Percentiles rank a stretch among this genome's conserved stretches.
Conservation (phyloP, 768 basidiomycete genomes). For the Naganishia randhawae region DNA sequence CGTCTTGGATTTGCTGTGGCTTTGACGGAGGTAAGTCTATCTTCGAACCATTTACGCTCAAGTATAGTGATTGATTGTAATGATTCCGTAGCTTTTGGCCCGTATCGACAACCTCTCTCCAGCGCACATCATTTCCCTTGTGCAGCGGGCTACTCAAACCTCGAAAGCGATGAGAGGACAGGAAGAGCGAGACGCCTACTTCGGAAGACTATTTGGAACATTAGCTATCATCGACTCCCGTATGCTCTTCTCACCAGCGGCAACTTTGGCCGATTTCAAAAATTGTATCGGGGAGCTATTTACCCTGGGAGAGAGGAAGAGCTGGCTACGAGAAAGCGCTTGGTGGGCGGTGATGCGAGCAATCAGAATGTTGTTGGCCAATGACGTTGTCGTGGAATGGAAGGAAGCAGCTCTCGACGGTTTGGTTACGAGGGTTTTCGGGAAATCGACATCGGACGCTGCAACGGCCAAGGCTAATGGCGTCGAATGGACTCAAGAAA, state of each 20-base stretch:
- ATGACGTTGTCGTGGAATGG: slow-evolving; percentile 58
- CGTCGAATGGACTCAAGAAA: slow-evolving; percentile 77
- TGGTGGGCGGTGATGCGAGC: slow-evolving; percentile 76
- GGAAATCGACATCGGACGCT: slow-evolving; percentile 45
- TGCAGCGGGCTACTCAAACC: slow-evolving; percentile 67
- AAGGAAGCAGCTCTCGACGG: slow-evolving; percentile 61
- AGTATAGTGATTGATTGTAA: not conserved
- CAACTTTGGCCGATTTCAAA: slow-evolving; percentile 61
- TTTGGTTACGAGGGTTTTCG: slow-evolving; percentile 59
- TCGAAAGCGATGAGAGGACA: slow-evolving; percentile 77
- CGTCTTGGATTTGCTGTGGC: slow-evolving; percentile 93
- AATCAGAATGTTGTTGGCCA: slow-evolving; percentile 60
- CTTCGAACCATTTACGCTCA: not conserved
- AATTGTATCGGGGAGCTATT: slow-evolving; percentile 63
- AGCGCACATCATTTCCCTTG: slow-evolving; percentile 68
- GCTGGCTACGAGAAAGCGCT: slow-evolving; percentile 84
- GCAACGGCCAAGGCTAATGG: slow-evolving; percentile 38
- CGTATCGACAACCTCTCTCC: slow-evolving; percentile 73
- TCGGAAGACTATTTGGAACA: slow-evolving; percentile 87
- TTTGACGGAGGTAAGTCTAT: slow-evolving; percentile 73
- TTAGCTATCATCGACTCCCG: slow-evolving; percentile 80
- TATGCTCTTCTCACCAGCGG: slow-evolving; percentile 62
- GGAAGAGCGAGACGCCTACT: slow-evolving; percentile 87
- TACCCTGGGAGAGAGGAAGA: slow-evolving; percentile 72
- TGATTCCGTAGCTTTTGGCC: slow-evolving; percentile 63